A percentile compares a stretch with the other conserved stretches of the same genome.
These are phyloP conservation scores for Fabrea salina DNA, from an alignment of 169 alveolate species.

Conservation along the genomic window DNA sequence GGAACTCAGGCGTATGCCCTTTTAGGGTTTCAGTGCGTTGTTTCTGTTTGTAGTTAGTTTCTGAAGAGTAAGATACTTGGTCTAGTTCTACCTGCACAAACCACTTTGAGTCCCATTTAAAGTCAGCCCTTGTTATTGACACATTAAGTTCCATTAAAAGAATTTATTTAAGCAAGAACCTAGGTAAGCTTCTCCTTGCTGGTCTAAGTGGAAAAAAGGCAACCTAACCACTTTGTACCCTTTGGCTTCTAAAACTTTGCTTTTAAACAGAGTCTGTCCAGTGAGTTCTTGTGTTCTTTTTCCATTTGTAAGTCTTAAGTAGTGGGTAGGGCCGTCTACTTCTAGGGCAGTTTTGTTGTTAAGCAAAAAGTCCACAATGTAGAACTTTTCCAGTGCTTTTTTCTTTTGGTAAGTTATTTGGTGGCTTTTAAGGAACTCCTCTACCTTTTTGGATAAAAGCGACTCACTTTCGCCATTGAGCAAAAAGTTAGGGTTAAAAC, in stretches of 20 bases:
- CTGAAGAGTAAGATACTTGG: neutral
- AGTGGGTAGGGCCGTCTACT: neutral
- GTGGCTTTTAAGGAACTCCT: neutral
- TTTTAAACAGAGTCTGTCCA: neutral
- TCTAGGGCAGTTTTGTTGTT: neutral
- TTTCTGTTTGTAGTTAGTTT: slow-evolving; percentile 11
- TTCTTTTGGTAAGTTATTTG: neutral
- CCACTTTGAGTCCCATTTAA: slow-evolving; percentile 5
- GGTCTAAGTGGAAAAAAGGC: neutral
- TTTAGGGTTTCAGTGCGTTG: slow-evolving; percentile 11
- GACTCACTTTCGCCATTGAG: neutral
- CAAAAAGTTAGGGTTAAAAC: neutral
- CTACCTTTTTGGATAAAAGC: neutral
- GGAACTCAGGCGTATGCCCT: neutral
- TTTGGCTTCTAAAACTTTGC: neutral
- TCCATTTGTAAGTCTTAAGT: neutral
- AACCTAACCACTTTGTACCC: neutral
- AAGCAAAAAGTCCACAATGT: neutral
- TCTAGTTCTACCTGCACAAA: slow-evolving; percentile 30
- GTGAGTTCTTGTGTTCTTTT: neutral
- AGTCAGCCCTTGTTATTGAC: slow-evolving; percentile 11
- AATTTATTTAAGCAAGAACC: too few species aligned
- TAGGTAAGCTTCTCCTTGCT: neutral
- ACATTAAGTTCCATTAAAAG: slow-evolving; percentile 26
- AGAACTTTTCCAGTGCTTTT: neutral